Conservation (phyloP, 768 basidiomycete species). For the Amanita thiersii region DNA sequence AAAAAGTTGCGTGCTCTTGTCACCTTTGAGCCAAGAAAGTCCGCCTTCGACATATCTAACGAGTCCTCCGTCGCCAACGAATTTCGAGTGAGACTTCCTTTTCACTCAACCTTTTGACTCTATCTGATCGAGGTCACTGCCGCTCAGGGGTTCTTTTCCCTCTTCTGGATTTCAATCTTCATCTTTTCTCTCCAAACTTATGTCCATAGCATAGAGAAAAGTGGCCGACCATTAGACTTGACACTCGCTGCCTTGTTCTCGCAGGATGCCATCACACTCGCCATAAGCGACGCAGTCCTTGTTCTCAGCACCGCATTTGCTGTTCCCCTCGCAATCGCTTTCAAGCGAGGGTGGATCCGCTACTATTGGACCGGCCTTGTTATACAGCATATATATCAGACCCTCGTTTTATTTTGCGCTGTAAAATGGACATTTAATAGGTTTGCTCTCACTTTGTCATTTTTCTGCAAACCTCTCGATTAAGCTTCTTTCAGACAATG, state of each 20-base stretch:
- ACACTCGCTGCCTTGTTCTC: slow-evolving; percentile 85
- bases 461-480: no score
- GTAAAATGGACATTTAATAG: slow-evolving; percentile 89
- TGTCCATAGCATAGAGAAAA: slow-evolving; percentile 66
- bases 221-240: slow-evolving; percentile 69
- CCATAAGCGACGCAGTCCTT: slow-evolving; percentile 76
- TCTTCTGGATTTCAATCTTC: slow-evolving; percentile 91
- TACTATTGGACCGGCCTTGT: slow-evolving; percentile 73
- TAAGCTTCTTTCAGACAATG: slow-evolving; percentile 54
- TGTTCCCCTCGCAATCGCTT: slow-evolving; percentile 74
- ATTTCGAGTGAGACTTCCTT: slow-evolving; percentile 51
- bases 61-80: slow-evolving; percentile 68
- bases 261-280: slow-evolving; percentile 73
- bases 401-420: slow-evolving; percentile 58
- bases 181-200: slow-evolving; percentile 76
- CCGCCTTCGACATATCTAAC: slow-evolving; percentile 79
- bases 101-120: not conserved
- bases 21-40: slow-evolving; percentile 81
- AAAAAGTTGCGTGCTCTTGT: slow-evolving; percentile 78
- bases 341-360: slow-evolving; percentile 71
- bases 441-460: slow-evolving; percentile 34
- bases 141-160: slow-evolving; percentile 79
- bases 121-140: not conserved
- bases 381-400: slow-evolving; percentile 79
- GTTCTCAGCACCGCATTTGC: slow-evolving; percentile 69